Base-by-base conservation (phyloP, 176 grass and related monocot species). In the Thinopyrum elongatum region DNA sequence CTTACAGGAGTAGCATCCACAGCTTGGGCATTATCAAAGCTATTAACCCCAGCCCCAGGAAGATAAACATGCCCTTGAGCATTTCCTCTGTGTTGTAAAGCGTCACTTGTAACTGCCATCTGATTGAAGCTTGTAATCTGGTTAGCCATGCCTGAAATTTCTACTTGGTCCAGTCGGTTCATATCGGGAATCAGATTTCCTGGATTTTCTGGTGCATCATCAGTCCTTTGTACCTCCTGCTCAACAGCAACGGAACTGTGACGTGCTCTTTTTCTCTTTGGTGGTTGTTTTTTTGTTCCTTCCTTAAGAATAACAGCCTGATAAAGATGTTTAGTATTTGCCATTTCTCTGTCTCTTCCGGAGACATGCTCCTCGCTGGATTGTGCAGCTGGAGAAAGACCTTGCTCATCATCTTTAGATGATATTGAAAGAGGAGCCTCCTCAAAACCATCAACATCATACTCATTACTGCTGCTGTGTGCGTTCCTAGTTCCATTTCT, bases 361-460 rank as follows among this genome's bases (percentile, higher is more conserved):
- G 22, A 77, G 27, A 8, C 70, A 87, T 70, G 62, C 38, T 84
- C 85, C 13, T 80, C 89, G 49, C 72, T 31, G 36, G 82, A 78
- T 60, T 86, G 88, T 78, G 84, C 58, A 78, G 77, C 70, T 65
- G 76, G 65, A 78, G 84, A 67, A 33, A 79, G 41, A 83, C 65
- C 66, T 70, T 86, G 94, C 38, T 84, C 86, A 73, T 98, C 85
- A 87, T 95, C 93, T 90, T 90, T 93, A 49, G 87, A 94, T 88
- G 89, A 93, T 88, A 80, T 81, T 80, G 91, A 91, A 77, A 81
- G 78, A 85, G 69, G 85, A 47, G 91, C 78, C n/a, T 89, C 88
- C n/a, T 94, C 93, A 88, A 83, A 87, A 66, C 81, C 93, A 71
- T 94, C 90, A 55, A 96, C 86, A 94, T 98, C 94, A 83, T 94